phyloP scores from a whole-genome alignment of 129 eudicot genomes.

The Flaveria bidentis region DNA sequence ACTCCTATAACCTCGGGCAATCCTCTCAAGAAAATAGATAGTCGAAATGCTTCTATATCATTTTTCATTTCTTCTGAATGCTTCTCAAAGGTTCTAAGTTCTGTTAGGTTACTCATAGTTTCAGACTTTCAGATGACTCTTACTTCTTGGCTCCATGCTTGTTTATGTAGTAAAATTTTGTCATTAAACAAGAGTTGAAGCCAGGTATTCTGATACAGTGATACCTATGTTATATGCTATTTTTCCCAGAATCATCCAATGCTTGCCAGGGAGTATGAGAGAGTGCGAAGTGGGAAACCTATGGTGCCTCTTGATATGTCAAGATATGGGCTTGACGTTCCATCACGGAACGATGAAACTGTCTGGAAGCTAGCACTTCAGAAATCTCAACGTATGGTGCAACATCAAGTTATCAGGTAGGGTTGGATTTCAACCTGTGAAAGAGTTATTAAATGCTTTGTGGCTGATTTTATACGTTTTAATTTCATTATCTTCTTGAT shows the following conservation, averaged over 20 bases:
- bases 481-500: background rate
- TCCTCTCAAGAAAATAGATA: background rate
- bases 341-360: conserved; percentile 84
- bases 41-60: background rate
- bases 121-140: background rate
- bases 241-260: conserved; percentile 77
- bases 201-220: background rate
- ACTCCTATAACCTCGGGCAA: background rate
- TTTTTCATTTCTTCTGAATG: background rate
- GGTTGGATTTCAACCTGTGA: conserved; percentile 5
- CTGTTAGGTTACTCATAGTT: background rate
- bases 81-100: background rate
- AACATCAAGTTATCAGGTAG: conserved; percentile 94
- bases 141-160: conserved; percentile 1
- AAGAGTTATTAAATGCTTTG: background rate
- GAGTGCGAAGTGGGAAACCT: conserved; percentile 91
- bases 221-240: background rate
- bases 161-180: conserved; percentile 11
- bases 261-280: conserved; percentile 93
- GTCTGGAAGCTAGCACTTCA: conserved; percentile 91
- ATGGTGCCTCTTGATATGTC: conserved; percentile 89
- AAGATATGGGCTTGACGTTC: conserved; percentile 80
- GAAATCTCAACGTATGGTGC: conserved; percentile 87
- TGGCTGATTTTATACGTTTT: conserved; percentile 11
- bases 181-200: conserved; percentile 18